phyloP scores from a whole-genome alignment of 1,139 yeast genomes.

The Saccharomyces pastorianus region DNA sequence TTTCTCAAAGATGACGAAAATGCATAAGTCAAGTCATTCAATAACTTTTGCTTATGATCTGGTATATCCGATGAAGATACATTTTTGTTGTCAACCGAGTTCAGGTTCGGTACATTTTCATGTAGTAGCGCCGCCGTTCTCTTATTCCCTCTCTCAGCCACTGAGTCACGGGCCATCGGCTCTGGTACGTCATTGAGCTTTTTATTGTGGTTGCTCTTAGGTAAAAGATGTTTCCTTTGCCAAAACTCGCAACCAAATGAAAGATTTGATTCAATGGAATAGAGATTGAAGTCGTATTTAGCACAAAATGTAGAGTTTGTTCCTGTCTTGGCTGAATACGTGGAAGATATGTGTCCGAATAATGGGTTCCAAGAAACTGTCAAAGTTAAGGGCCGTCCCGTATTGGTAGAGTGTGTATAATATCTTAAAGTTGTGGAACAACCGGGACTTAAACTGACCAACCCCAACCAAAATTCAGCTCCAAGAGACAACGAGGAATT shows the following conservation, averaged over 20 bases:
- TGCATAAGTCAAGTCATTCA: conserved; percentile 27
- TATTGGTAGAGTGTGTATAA: conserved; percentile 75
- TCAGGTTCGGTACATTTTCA: background rate
- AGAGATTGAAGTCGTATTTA: conserved; percentile 80
- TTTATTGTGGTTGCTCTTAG: background rate
- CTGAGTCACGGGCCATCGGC: background rate
- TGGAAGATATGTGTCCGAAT: conserved; percentile 81
- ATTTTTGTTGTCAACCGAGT: background rate
- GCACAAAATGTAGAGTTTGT: conserved; percentile 73
- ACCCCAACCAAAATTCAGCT: conserved; percentile 84
- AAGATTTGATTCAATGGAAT: conserved; percentile 82
- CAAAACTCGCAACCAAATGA: conserved; percentile 83
- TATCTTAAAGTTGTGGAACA: conserved; percentile 78
- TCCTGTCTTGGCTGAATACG: conserved; percentile 79
- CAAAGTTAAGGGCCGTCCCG: conserved; percentile 84
- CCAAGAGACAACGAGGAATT: conserved; percentile 57
- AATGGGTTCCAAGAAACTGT: conserved; percentile 84
- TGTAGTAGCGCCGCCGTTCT: background rate
- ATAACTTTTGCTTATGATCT: conserved; percentile 14
- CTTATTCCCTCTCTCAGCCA: conserved; percentile 3
- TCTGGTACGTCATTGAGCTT: background rate
- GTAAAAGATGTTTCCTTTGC: conserved; percentile 17
- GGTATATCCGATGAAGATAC: background rate
- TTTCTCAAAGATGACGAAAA: conserved; percentile 29
- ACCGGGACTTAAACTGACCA: conserved; percentile 75